Base-by-base conservation (phyloP, 1,139 yeast species). In the Diutina mesorugosa region DNA sequence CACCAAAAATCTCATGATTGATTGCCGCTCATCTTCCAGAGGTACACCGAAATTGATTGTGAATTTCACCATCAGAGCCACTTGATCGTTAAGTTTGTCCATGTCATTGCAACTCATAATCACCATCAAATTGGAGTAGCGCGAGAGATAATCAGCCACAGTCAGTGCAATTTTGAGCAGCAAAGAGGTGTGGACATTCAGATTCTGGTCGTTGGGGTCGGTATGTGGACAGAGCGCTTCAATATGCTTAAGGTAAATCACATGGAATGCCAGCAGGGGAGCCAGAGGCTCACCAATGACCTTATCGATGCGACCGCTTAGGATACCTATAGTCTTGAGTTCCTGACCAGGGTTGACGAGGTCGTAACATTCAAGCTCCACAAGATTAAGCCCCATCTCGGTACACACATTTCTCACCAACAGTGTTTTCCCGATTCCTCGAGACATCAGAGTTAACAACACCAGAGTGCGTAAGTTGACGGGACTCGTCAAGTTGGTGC, bases 41-140 rank as follows among this genome's bases (percentile, higher is more conserved):
- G 98, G 98, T 1, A 90, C 96, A 2, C 81, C 78, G 28, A 91
- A 76, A 28, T 80, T 81, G 32, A 91, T 72, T 63, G 90, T 96
- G 68, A 91, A 91, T 65, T 85, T 88, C 62, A 90, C 77, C 58
- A 80, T 74, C 59, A 87, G 81, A 60, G 95, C 77, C 6, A 90
- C 70, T 38, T 79, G 76, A 57, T 84, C 89, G 45, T 89, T 81
- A 29, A 93, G 67, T 58, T 79, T 77, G 63, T 90, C 97, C 4
- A 83, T 72, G 61, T 90, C 91, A 61, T 83, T 82, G 47, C 85
- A 79, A 16, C 96, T 87, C 46, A 86, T 84, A 3, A 87, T 76
- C 52, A 93, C 68, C 0, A 88, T 73, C 26, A 82, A 72, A 53
- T 72, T 67, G 1, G 69, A 60, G 59, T 71, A 66, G 45, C 67